phyloP scores from a whole-genome alignment of 2,329 filamentous ascomycete genomes.

The Cytospora piceae region DNA sequence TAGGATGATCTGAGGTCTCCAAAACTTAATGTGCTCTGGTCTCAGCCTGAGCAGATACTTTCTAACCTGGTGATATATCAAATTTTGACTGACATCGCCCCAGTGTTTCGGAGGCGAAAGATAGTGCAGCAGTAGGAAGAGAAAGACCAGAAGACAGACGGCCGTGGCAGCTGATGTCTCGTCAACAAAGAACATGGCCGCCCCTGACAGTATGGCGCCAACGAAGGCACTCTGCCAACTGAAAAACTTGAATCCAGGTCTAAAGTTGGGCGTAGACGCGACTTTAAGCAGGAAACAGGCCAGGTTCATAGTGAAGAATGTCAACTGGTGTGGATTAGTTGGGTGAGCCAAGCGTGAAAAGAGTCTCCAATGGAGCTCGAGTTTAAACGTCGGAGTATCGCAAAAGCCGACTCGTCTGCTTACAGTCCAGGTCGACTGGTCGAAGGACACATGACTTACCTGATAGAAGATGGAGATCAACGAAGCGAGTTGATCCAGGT shows the following conservation, averaged over 20 bases:
- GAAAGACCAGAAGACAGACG: slow-evolving; percentile 71
- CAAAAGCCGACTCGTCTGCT: not conserved
- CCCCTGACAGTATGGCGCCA: slow-evolving; percentile 75
- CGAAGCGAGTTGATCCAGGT: slow-evolving; percentile 87
- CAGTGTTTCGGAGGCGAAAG: slow-evolving; percentile 83
- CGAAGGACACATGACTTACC: slow-evolving; percentile 41
- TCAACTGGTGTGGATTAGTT: slow-evolving; percentile 62
- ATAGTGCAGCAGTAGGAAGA: slow-evolving; percentile 86
- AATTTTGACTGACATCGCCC: slow-evolving; percentile 87
- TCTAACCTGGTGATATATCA: slow-evolving; percentile 85
- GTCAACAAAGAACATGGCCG: slow-evolving; percentile 90
- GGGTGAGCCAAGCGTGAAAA: not conserved
- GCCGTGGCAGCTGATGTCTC: slow-evolving; percentile 77
- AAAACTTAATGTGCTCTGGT: slow-evolving; percentile 92
- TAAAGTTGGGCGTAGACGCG: slow-evolving; percentile 85
- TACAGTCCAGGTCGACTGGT: not conserved
- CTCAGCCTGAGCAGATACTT: slow-evolving; percentile 84
- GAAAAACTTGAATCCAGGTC: slow-evolving; percentile 87
- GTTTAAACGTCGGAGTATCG: not conserved
- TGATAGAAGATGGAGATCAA: slow-evolving; percentile 91
- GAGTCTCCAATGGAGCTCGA: not conserved
- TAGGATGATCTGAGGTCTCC: slow-evolving; percentile 85
- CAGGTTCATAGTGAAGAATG: slow-evolving; percentile 85
- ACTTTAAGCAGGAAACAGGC: slow-evolving; percentile 87
- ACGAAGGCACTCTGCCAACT: slow-evolving; percentile 80